Evolutionary conservation across 371 early-diverging fungal species (phyloP).

Genomic region (Sporodiniella umbellata): DNA sequence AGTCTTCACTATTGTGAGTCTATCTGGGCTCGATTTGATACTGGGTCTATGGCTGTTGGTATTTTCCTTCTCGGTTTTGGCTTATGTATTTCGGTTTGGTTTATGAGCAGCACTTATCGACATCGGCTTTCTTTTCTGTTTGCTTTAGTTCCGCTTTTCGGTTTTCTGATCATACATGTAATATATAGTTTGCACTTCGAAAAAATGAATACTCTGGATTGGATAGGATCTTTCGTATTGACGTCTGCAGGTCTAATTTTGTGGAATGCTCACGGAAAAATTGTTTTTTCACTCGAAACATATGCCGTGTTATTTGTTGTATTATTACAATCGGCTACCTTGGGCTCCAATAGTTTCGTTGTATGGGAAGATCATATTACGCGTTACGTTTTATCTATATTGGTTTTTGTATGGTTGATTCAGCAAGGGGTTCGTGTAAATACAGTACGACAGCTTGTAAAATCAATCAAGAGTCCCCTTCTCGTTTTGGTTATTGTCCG

Average conservation of each 20-base stretch:
- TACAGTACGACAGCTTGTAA: neutral
- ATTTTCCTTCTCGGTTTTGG: constrained; percentile 41
- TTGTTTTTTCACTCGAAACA: neutral
- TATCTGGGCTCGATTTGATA: constrained; percentile 93
- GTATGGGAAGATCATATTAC: constrained; percentile 82
- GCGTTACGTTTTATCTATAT: constrained; percentile 36
- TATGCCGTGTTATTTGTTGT: constrained; percentile 19
- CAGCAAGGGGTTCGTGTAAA: neutral
- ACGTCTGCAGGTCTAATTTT: neutral
- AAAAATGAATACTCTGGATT: constrained; percentile 32
- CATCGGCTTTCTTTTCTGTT: neutral
- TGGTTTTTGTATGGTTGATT: constrained; percentile 25
- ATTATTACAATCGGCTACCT: constrained; percentile 55
- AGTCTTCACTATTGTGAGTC: constrained; percentile 71
- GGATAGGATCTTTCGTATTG: constrained; percentile 21
- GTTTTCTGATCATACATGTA: neutral
- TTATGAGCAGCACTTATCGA: neutral
- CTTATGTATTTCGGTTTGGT: constrained; percentile 6
- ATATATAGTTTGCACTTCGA: constrained; percentile 28
- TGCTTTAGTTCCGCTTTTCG: neutral
- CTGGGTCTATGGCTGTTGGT: constrained; percentile 61
- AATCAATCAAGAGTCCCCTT: constrained; percentile 24
- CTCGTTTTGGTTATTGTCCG: constrained; percentile 55
- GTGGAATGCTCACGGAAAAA: neutral
- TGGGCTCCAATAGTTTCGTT: constrained; percentile 87